Evolutionary conservation across 2,329 filamentous ascomycete species (phyloP).

Genomic region (Thielaviopsis populi): DNA sequence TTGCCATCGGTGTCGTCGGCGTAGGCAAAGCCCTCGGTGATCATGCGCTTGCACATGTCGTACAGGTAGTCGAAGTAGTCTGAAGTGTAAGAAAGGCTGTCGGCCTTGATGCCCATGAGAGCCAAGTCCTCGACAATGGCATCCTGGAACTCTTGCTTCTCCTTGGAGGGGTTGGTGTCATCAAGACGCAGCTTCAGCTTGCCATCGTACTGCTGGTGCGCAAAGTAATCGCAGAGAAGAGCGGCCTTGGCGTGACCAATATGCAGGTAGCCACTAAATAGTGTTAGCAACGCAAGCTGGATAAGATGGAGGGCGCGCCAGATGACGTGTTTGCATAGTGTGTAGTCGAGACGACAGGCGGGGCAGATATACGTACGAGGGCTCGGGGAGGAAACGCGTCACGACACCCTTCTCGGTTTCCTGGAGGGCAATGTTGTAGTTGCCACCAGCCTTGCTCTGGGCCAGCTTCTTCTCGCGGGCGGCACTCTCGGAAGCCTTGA

Average conservation of each 20-base stretch:
- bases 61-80: conserved; percentile 93
- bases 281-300: conserved; percentile 11
- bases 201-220: conserved; percentile 82
- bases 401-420: conserved; percentile 81
- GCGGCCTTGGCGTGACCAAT: conserved; percentile 93
- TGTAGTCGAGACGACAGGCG: too few relatives aligned
- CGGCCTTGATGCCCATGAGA: conserved; percentile 82
- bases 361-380: conserved; percentile 44
- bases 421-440: conserved; percentile 75
- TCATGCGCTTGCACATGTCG: conserved; percentile 67
- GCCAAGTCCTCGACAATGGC: conserved; percentile 82
- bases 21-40: conserved; percentile 77
- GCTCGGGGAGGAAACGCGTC: conserved; percentile 85
- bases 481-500: conserved; percentile 55
- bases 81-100: conserved; percentile 75
- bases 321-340: neutral
- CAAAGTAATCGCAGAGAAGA: conserved; percentile 90
- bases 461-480: conserved; percentile 53
- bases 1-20: conserved; percentile 88
- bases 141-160: conserved; percentile 93
- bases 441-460: conserved; percentile 62
- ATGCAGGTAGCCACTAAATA: conserved; percentile 61
- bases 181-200: conserved; percentile 86
- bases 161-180: conserved; percentile 93
- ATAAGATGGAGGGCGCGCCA: neutral